Evolutionary conservation across 257 asterid species (phyloP).

Genomic region (Nicotiana paniculata): DNA sequence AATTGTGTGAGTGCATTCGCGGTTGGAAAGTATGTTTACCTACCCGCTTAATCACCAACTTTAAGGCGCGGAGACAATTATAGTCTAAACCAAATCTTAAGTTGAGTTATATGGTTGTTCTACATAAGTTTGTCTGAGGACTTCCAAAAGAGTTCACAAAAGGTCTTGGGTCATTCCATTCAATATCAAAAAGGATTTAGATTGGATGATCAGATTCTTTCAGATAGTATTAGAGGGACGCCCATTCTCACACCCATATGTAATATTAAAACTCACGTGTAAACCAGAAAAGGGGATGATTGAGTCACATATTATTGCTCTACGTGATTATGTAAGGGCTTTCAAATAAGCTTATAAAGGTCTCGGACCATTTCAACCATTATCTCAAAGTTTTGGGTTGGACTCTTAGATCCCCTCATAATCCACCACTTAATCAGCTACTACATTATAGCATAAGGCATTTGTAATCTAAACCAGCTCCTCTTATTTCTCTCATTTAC

Average conservation of each 20-base stretch:
- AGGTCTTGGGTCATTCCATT: neutral
- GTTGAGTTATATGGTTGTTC: neutral
- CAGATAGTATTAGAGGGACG: neutral
- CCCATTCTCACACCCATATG: neutral
- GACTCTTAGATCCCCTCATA: neutral
- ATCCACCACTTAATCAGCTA: neutral
- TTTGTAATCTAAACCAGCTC: neutral
- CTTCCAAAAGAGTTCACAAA: neutral
- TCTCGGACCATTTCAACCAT: neutral
- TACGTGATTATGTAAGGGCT: neutral
- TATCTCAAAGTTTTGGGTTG: neutral
- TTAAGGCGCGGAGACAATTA: neutral
- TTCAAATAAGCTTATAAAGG: neutral
- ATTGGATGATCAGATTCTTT: neutral
- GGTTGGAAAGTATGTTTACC: neutral
- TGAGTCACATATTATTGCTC: neutral
- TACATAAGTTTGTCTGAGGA: constrained; percentile 2
- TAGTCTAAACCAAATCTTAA: neutral
- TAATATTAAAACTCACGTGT: neutral
- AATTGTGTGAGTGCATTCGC: neutral
- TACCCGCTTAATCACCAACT: neutral
- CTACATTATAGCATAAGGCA: neutral
- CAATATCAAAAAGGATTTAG: neutral
- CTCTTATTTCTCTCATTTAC: neutral
- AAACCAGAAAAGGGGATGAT: neutral